Evolutionary conservation across 495 filamentous ascomycete species (phyloP).

Genomic region (Cercophora newfieldiana): DNA sequence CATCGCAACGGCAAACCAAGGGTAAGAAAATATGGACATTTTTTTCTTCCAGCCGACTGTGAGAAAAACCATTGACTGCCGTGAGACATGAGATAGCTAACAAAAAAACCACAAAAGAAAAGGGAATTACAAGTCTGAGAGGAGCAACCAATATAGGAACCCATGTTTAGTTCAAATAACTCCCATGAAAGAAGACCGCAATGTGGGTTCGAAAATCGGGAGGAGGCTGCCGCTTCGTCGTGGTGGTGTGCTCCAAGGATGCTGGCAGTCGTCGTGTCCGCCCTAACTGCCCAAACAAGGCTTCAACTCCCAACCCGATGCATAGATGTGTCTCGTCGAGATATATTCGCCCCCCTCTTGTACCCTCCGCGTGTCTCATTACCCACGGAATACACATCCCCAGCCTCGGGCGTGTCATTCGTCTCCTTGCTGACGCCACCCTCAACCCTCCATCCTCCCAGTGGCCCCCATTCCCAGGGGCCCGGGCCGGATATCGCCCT

Average conservation of each 20-base stretch:
- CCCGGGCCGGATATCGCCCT: not conserved
- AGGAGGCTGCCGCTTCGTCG: conserved; percentile 1
- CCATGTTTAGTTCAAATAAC: conserved; percentile 31
- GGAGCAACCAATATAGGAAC: conserved; percentile 24
- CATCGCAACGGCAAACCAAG: not conserved
- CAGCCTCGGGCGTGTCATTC: not conserved
- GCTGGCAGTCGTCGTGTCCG: conserved; percentile 9
- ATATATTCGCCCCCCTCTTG: conserved; percentile 5
- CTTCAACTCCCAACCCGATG: conserved; percentile 11
- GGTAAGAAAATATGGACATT: conserved; percentile 10
- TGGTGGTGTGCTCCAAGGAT: not conserved
- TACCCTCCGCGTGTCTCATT: not conserved
- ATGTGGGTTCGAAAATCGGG: conserved; percentile 19
- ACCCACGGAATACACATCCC: not conserved
- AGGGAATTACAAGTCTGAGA: conserved; percentile 34
- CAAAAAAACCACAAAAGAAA: conserved; percentile 15
- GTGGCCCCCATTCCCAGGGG: not conserved
- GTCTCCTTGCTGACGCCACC: not conserved
- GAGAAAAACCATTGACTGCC: conserved; percentile 16
- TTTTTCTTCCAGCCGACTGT: conserved; percentile 8
- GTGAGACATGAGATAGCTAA: conserved; percentile 19
- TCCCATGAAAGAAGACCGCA: conserved; percentile 26
- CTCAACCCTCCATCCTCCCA: not conserved
- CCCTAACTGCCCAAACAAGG: not conserved
- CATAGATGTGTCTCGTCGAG: conserved; percentile 13